Evolutionary conservation across 768 basidiomycete genomes (phyloP), one percentile per base, ranked within the genome.

Genomic region (Trametes punicea): DNA sequence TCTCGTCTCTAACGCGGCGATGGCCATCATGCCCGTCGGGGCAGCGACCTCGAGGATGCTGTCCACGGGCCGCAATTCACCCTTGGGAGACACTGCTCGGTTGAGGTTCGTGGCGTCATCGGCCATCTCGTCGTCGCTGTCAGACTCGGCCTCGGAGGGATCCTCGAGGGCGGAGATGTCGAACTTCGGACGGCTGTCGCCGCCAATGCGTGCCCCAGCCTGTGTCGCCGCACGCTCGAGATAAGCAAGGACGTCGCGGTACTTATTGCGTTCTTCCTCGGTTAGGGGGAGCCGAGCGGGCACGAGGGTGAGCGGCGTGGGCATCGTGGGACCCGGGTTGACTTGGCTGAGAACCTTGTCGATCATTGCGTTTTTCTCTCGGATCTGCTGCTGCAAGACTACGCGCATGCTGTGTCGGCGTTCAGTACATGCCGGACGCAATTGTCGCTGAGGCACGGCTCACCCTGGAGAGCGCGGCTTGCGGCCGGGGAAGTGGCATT

Each of bases 401-500:
- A 69, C 67, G 27, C 70, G 66, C 62, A 67, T 59, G 13, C 70
- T 70, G 47, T 46, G 46, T n/a, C 23, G 15, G 39, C 40, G 15
- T 13, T 44, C 6, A 41, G 48, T 27, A 21, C 25, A 46, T 11
- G 6, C 15, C 2, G 13, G 20, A 6, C 57, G 9, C 52, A n/a
- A 38, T 18, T 7, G 29, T 2, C 27, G 45, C 38, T 21, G 31
- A 23, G 1, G 3, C 4, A 16, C 16, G 1, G 60, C 67, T 33
- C 42, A 70, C 70, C 70, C 70, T 3, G 70, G 70, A 4, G 70
- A 68, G 50, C 70, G 64, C 9, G 70, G 69, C 58, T 71, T 71
- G 16, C 70, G 61, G 1, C 70, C 70, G 33, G 66, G 66, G 7
- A 71, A 69, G 38, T 66, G 44, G 45, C 70, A 71, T 13, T 66